These are phyloP conservation scores for Penicillium fimorum DNA, from an alignment of 495 filamentous ascomycete species.

Conservation along the genomic window DNA sequence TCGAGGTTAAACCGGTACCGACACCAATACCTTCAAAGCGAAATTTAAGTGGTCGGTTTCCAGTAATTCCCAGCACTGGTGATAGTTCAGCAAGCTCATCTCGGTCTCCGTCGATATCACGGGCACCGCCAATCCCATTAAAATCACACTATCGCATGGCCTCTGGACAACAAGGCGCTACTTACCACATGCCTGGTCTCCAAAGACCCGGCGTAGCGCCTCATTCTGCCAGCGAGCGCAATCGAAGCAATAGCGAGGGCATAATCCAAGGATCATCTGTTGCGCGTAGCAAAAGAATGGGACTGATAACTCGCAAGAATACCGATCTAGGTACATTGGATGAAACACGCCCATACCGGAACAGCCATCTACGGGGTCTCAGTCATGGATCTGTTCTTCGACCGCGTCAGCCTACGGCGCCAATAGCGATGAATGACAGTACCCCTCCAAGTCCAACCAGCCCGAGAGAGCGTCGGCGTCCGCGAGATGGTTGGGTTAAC, in stretches of 20 bases:
- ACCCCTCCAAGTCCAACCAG: slow-evolving; percentile 59
- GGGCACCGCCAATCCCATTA: slow-evolving; percentile 69
- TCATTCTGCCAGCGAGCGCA: slow-evolving; percentile 68
- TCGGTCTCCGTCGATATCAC: slow-evolving; percentile 63
- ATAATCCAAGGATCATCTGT: slow-evolving; percentile 59
- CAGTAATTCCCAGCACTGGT: slow-evolving; percentile 68
- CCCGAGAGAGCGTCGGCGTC: slow-evolving; percentile 52
- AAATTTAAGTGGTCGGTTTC: slow-evolving; percentile 75
- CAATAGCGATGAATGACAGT: slow-evolving; percentile 35
- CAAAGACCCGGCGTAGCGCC: slow-evolving; percentile 70
- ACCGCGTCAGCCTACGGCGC: slow-evolving; percentile 42
- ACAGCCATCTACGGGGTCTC: slow-evolving; percentile 78
- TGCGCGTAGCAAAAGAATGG: slow-evolving; percentile 73
- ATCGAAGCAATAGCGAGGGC: slow-evolving; percentile 88
- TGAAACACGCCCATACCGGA: slow-evolving; percentile 68
- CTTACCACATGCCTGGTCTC: slow-evolving; percentile 54
- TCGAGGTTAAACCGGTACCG: slow-evolving; percentile 73
- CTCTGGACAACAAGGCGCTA: slow-evolving; percentile 62
- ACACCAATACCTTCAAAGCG: slow-evolving; percentile 73
- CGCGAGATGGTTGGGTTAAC: slow-evolving; percentile 61
- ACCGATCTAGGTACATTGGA: slow-evolving; percentile 73
- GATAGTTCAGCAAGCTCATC: slow-evolving; percentile 45
- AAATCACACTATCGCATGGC: slow-evolving; percentile 76
- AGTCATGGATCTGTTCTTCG: slow-evolving; percentile 78
- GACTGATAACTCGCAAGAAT: slow-evolving; percentile 73